Evolutionary conservation across 768 basidiomycete species (phyloP).

Genomic region (Neoboletus brunneissimus): DNA sequence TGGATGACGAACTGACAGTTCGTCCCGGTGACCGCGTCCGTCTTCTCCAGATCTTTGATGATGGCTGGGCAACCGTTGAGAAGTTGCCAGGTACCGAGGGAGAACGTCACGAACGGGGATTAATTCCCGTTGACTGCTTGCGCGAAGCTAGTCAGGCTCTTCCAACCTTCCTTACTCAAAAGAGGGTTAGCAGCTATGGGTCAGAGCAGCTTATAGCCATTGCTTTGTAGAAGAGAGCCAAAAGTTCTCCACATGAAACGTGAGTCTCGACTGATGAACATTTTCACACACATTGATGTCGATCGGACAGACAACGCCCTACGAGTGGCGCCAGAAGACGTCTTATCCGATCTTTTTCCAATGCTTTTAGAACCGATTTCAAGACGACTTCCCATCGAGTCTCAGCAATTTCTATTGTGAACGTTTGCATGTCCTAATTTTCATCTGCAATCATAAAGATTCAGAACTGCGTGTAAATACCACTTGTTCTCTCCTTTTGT

Average conservation of each 20-base stretch:
- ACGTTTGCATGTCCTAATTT: neutral
- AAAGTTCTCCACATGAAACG: neutral
- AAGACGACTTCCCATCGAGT: neutral
- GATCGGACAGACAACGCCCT: neutral
- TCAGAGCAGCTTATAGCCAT: neutral
- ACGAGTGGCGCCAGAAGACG: neutral
- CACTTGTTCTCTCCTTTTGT: neutral
- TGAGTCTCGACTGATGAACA: neutral
- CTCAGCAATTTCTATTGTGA: neutral
- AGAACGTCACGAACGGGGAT: slow-evolving; percentile 35
- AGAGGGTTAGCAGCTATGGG: slow-evolving; percentile 42
- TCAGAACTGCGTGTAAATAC: slow-evolving; percentile 15
- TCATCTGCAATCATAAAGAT: slow-evolving; percentile 2
- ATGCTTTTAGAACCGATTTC: neutral
- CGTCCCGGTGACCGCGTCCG: slow-evolving; percentile 48
- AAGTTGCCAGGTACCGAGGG: slow-evolving; percentile 26
- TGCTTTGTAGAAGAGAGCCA: neutral
- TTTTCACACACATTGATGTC: neutral
- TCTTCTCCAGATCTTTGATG: slow-evolving; percentile 56
- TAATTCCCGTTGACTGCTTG: slow-evolving; percentile 73
- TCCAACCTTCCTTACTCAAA: slow-evolving; percentile 47
- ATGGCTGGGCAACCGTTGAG: slow-evolving; percentile 70
- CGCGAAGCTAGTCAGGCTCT: slow-evolving; percentile 46
- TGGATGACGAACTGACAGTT: slow-evolving; percentile 60
- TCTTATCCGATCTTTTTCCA: neutral